Percentiles rank a stretch among this genome's conserved stretches.
These are phyloP conservation scores for Agastache rugosa DNA, from an alignment of 257 asterid species.

Conservation along the genomic window DNA sequence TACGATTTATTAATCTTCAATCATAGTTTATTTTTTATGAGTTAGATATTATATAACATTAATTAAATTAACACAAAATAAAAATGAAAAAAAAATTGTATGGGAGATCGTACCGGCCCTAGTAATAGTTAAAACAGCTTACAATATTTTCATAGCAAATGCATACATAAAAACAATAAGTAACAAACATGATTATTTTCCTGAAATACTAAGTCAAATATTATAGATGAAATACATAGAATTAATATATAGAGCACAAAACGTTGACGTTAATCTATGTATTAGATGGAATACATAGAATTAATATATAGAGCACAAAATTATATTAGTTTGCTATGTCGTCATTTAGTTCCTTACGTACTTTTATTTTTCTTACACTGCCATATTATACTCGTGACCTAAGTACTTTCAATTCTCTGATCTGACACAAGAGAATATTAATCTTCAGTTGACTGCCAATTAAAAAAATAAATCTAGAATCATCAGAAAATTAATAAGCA, in stretches of 20 bases:
- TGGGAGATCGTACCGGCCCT: too few species aligned
- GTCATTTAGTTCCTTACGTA: too few species aligned
- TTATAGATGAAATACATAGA: neutral
- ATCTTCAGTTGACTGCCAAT: neutral
- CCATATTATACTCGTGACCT: constrained; percentile 1
- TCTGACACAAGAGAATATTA: neutral
- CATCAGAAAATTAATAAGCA: neutral
- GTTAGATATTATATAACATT: too few species aligned
- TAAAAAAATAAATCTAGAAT: neutral
- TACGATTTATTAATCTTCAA: too few species aligned
- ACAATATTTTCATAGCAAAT: too few species aligned
- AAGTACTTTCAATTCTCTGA: neutral
- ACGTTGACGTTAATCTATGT: neutral
- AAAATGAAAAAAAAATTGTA: too few species aligned
- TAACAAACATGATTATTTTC: too few species aligned
- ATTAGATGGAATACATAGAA: neutral
- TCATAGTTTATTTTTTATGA: too few species aligned
- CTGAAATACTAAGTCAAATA: too few species aligned
- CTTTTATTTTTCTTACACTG: neutral
- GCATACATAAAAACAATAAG: too few species aligned
- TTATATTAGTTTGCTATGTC: neutral
- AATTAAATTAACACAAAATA: too few species aligned
- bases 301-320: neutral
- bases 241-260: neutral
- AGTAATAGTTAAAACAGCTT: too few species aligned